Percentiles rank a stretch among this genome's conserved stretches.
Conservation (phyloP, 2,329 filamentous ascomycete genomes). For the Myriosclerotinia duriaeana region DNA sequence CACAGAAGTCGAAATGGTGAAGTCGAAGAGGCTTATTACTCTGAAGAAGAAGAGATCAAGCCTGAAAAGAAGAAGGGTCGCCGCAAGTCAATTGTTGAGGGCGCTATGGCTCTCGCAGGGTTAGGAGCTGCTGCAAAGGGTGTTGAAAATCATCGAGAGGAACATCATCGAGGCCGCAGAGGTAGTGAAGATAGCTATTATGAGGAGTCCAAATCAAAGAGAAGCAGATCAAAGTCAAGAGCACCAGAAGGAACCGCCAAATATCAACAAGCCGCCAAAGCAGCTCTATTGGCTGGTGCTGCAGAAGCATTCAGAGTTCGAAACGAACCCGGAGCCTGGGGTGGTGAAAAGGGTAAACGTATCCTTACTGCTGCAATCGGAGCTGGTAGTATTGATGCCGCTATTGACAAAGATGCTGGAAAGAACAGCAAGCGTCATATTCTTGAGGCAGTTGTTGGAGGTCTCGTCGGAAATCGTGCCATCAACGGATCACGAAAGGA, state of each 20-base stretch:
- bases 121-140: constrained; percentile 57
- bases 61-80: constrained; percentile 52
- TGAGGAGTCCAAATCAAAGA: constrained; percentile 53
- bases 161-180: constrained; percentile 40
- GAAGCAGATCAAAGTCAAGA: constrained; percentile 51
- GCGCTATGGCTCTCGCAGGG: constrained; percentile 60
- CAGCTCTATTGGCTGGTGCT: constrained; percentile 84
- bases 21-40: constrained; percentile 54
- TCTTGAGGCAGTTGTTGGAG: constrained; percentile 83
- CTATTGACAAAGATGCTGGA: constrained; percentile 62
- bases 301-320: constrained; percentile 89
- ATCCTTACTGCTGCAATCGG: constrained; percentile 83
- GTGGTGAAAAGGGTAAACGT: constrained; percentile 86
- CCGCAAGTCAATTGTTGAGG: constrained; percentile 64
- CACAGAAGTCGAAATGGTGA: constrained; percentile 56
- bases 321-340: constrained; percentile 86
- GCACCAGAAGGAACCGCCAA: constrained; percentile 56
- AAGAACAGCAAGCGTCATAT: constrained; percentile 81
- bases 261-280: constrained; percentile 84
- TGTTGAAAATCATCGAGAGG: constrained; percentile 31
- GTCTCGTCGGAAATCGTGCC: constrained; percentile 80
- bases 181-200: constrained; percentile 44
- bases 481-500: constrained; percentile 74
- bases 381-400: constrained; percentile 82
- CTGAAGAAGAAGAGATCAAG: constrained; percentile 54